A percentile compares a stretch with the other conserved stretches of the same genome.
Evolutionary conservation across 1,139 yeast species (phyloP).

Genomic region (Candida sp.): DNA sequence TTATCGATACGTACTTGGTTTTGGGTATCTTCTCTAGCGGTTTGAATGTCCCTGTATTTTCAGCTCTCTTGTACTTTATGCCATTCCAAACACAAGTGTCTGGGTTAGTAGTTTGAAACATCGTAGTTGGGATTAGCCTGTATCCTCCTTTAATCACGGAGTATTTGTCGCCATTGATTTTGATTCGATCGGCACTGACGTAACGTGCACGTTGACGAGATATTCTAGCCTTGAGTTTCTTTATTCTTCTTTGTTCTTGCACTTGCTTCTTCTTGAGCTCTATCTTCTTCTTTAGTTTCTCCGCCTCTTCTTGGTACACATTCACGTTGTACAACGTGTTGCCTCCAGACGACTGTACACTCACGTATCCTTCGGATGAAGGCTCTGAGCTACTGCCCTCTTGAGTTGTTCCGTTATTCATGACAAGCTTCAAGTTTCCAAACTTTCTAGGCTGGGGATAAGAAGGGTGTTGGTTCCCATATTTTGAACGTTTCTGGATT

Average conservation of each 20-base stretch:
- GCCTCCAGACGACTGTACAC: conserved; percentile 31
- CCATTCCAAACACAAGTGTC: conserved; percentile 33
- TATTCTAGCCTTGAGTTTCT: conserved; percentile 19
- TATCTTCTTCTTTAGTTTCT: conserved; percentile 11
- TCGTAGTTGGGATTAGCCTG: conserved; percentile 31
- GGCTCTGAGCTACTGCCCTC: background rate
- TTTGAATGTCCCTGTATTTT: conserved; percentile 28
- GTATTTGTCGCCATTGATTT: conserved; percentile 33
- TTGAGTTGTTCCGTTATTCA: background rate
- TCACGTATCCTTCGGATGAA: conserved; percentile 11
- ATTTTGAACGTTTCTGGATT: conserved; percentile 3
- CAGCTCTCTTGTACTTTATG: conserved; percentile 23
- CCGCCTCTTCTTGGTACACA: conserved; percentile 35
- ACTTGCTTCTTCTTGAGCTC: conserved; percentile 18
- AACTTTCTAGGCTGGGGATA: background rate
- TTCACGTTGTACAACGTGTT: conserved; percentile 39
- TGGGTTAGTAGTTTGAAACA: conserved; percentile 19
- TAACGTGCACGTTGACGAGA: conserved; percentile 29
- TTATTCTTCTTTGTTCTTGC: conserved; percentile 16
- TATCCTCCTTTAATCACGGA: conserved; percentile 40
- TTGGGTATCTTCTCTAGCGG: background rate
- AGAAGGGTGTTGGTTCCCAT: conserved; percentile 1
- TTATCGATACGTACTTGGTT: conserved; percentile 3
- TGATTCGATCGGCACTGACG: conserved; percentile 41
- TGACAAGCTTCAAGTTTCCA: conserved; percentile 10